Base-by-base conservation (phyloP, 2,329 filamentous ascomycete species). In the Aureobasidium vineae region DNA sequence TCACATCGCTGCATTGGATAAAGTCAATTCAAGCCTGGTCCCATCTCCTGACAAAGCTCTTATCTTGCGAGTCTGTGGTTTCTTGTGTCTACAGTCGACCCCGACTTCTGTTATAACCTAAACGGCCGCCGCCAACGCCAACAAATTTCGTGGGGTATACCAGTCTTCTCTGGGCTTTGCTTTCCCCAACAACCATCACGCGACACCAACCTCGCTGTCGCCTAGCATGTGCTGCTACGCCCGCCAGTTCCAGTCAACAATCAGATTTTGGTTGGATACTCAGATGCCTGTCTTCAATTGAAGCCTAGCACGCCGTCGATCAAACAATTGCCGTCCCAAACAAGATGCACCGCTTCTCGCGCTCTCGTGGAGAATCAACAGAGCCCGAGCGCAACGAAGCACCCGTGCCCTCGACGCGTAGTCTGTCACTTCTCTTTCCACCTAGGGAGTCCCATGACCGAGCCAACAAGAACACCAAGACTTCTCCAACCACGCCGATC, bases 121-220 rank as follows among this genome's bases (percentile, higher is more conserved):
- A 63, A 50, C 59, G 59, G 59, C 23, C 31, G 28, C 26, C 31
- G 40, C 23, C 23, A 43, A 40, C 43, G 45, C 60, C 60, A 63
- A 36, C 33, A 40, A 33, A 43, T 45, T 53, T 64, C 40, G 38
- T 43, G 61, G 61, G 61, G 47, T 64, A 64, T 64, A 64, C 61
- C 61, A 54, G 23, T 64, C 59, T 63, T 45, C 15, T 53, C 59
- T 52, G 43, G 59, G 45, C 33, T 33, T 50, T 63, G 16, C 28
- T 7, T 63, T 54, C 61, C 60, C 61, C 61, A 64, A 63, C 60
- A 38, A 52, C 23, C 59, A 54, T 54, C 61, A 64, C 61, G 61
- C 61, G 61, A 64, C 61, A 64, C 26, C 47, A 54, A 64, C 10
- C 49, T 52, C 33, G 49, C 38, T 54, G 49, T 54, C 61, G 49